Percentiles rank a stretch among this genome's conserved stretches.
phyloP scores from a whole-genome alignment of 805 yeast species.

The Ogataea populi-albae region DNA sequence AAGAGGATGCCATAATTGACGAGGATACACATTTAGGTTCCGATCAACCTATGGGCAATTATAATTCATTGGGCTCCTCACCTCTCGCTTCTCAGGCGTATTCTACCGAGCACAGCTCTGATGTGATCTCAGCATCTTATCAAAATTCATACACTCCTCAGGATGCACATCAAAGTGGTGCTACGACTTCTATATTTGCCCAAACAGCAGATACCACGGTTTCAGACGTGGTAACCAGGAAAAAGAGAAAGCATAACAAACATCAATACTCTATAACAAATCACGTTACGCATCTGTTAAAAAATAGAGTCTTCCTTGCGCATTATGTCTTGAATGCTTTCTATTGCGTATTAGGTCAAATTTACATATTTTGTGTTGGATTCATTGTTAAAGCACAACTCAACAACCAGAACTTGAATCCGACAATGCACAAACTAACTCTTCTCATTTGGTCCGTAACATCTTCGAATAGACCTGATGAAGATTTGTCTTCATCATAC shows the following conservation, averaged over 20 bases:
- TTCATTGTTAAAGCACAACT: conserved; percentile 57
- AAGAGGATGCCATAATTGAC: conserved; percentile 21
- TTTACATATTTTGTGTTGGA: conserved; percentile 72
- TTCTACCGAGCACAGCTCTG: not conserved
- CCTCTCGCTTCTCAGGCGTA: conserved; percentile 5
- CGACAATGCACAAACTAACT: conserved; percentile 7
- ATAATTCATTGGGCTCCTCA: conserved; percentile 9
- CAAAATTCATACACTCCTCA: conserved; percentile 1
- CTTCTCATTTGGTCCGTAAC: conserved; percentile 3
- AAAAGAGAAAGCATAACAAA: conserved; percentile 10
- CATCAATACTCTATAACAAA: conserved; percentile 17
- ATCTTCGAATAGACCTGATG: conserved; percentile 12
- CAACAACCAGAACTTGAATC: conserved; percentile 22
- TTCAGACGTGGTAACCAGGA: conserved; percentile 6
- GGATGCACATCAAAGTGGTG: not conserved
- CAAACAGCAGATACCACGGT: conserved; percentile 4
- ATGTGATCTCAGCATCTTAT: not conserved
- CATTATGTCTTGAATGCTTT: conserved; percentile 56
- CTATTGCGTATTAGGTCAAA: conserved; percentile 64
- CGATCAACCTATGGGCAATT: conserved; percentile 3
- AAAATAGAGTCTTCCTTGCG: conserved; percentile 40
- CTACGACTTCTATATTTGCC: not conserved
- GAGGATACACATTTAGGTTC: conserved; percentile 16
- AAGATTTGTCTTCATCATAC: conserved; percentile 41
- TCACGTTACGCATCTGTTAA: conserved; percentile 27